Base-by-base conservation (phyloP, 1,284 basidiomycete genomes). In the Thelephora terrestris region DNA sequence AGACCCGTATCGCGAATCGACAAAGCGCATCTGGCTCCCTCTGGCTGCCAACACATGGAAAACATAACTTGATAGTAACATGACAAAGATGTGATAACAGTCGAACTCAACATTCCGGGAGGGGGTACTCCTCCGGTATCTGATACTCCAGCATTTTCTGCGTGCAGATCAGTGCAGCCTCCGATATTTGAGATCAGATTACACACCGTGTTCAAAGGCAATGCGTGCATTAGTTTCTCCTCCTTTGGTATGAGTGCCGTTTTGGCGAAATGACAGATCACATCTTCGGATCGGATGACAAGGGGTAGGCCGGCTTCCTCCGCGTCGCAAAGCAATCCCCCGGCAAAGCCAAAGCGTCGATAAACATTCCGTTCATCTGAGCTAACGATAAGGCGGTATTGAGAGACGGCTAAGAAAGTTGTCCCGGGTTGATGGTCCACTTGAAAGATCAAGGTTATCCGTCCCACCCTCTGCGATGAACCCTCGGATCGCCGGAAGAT, bases 201-300 rank as follows among this genome's bases (percentile, higher is more conserved):
- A 43, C 17, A 14, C 16, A 25, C 42, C 29, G n/a, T 24, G 29
- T 25, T 40, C 38, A 43, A 24, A 5, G 17, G 16, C 18, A 29
- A 43, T 6, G 29, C 29, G 18, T 43, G 29, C 42, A 25, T 21
- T 16, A 20, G 24, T 24, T 43, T 23, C 29, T 43, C 24, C 38
- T 40, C 24, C 16, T 7, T 10, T 17, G 24, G 20, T 3, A 12
- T 3, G 24, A 40, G 29, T 10, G 40, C 40, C 1, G 47, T 52
- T 3, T 45, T 45, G 2, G 47, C 44, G 18, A 49, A 46, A 35
- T 52, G 50, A 1, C 45, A 46, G 14, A 49, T 16, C 16, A 52
- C 18, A 2, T 17, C 4, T 0, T 47, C 47, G 3, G 23, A 12
- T 0, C 40, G 7, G 14, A 52, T 23, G 4, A 52, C 20, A 16